phyloP scores from a whole-genome alignment of 2,329 filamentous ascomycete species.

The Stenocarpella maydis region DNA sequence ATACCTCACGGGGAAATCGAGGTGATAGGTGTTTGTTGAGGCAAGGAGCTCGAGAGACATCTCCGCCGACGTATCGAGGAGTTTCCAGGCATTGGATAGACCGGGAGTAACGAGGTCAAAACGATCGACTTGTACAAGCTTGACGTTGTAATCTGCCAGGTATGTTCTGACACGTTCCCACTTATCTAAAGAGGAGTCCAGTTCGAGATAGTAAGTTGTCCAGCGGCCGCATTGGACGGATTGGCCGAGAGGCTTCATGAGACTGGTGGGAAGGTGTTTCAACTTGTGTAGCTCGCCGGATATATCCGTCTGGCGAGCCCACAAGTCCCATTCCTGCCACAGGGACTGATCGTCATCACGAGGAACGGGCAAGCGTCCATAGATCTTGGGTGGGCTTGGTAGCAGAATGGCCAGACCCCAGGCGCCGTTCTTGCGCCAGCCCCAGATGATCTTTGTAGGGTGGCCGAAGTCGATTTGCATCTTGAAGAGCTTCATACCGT shows the following conservation, averaged over 20 bases:
- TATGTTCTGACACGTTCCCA: conserved; percentile 58
- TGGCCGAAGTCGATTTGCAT: conserved; percentile 55
- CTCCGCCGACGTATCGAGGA: conserved; percentile 21
- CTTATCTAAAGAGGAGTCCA: conserved; percentile 44
- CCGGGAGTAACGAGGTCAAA: conserved; percentile 30
- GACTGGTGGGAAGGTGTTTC: conserved; percentile 47
- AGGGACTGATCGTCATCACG: conserved; percentile 43
- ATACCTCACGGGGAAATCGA: conserved; percentile 81
- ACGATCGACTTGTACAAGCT: conserved; percentile 38
- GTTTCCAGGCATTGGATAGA: conserved; percentile 24
- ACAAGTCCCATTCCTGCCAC: conserved; percentile 55
- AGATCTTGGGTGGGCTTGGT: conserved; percentile 58
- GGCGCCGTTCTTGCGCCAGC: conserved; percentile 43
- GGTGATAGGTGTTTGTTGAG: conserved; percentile 48
- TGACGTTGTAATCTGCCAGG: conserved; percentile 78
- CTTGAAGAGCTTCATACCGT: conserved; percentile 45
- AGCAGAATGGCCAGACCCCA: conserved; percentile 58
- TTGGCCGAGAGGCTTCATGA: conserved; percentile 47
- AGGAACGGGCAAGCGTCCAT: conserved; percentile 47
- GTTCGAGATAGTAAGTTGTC: conserved; percentile 61
- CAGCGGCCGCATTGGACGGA: conserved; percentile 64
- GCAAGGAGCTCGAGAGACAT: conserved; percentile 42
- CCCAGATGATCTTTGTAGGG: conserved; percentile 54
- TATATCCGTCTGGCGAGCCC: conserved; percentile 60
- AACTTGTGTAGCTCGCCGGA: conserved; percentile 45